Base-by-base conservation (phyloP, 139 green algal genomes). In the Auxenochlorella pyrenoidosa region DNA sequence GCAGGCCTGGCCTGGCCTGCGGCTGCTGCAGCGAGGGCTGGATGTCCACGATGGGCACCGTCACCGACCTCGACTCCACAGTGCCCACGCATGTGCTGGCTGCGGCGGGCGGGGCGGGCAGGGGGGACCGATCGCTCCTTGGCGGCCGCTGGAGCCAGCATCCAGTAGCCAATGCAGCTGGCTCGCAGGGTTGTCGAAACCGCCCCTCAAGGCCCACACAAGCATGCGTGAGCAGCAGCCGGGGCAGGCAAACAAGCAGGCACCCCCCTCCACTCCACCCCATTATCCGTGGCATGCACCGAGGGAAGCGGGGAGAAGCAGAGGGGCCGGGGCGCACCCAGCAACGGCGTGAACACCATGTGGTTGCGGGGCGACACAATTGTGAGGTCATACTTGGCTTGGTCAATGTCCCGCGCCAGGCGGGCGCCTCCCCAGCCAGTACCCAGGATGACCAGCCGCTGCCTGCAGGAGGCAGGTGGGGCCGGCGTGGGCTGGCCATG, bases 321-420 rank as follows among this genome's bases (percentile, higher is more conserved):
- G 2, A 34, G 26, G 63, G 24, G 63, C 5, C 36, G 63, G 21
- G 47, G 51, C 78, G 15, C 59, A 75, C 79, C 79, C 68, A 98
- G 91, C 90, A 98, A 88, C 0, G 95, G 95, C 0, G 95, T 98
- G 88, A 98, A 98, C 59, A 97, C 94, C 94, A 98, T 96, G 90
- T 98, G 94, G 85, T 97, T 98, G 10, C 94, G 88, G 0, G 92
- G 92, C 2, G 87, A 94, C 0, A 98, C 80, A 15, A 96, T 94
- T 26, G 96, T 98, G 32, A 98, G 82, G 84, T 98, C 95, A 79
- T 94, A 96, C 22, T 92, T 82, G 2, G 92, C 90, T 6, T 89
- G 88, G 76, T 98, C 91, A 19, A 98, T 94, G 84, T 98, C 95
- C 13, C 88, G 89, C 10, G 88, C 70, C 47, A 98, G 73, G 0